Evolutionary conservation across 2,329 filamentous ascomycete species (phyloP).

Genomic region (Cryphonectria japonica): DNA sequence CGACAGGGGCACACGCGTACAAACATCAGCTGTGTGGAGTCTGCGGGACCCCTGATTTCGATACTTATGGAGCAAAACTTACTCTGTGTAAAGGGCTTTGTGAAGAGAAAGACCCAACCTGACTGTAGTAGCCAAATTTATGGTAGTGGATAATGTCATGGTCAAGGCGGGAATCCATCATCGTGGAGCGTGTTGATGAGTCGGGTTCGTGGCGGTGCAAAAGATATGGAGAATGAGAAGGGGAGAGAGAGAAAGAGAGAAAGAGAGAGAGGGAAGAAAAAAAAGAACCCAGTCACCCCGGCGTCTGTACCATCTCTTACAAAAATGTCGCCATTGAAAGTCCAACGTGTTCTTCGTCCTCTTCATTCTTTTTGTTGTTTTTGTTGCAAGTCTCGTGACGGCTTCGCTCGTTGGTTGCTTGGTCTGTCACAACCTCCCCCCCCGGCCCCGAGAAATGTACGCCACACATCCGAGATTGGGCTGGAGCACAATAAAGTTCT

Average conservation of each 20-base stretch:
- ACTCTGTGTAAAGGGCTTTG: not conserved
- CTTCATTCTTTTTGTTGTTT: not conserved
- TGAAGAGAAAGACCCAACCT: not conserved
- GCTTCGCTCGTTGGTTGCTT: not conserved
- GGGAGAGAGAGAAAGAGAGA: not conserved
- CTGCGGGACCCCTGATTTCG: conserved; percentile 18
- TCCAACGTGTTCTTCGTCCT: not conserved
- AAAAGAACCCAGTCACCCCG: not conserved
- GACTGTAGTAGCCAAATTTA: not conserved
- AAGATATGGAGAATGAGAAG: too few relatives aligned
- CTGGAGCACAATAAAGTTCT: not conserved
- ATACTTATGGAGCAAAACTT: conserved; percentile 14
- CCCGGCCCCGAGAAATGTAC: not conserved
- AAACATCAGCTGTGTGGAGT: conserved; percentile 12
- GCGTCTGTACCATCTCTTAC: not conserved
- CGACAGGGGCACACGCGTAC: conserved; percentile 19
- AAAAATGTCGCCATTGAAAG: not conserved
- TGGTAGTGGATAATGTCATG: not conserved
- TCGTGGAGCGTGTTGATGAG: not conserved
- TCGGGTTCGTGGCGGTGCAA: not conserved
- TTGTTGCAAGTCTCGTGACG: not conserved
- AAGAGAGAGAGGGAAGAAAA: not conserved
- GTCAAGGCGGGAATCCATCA: not conserved
- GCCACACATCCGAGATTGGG: not conserved
- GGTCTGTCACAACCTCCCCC: not conserved